Evolutionary conservation across 371 early-diverging fungal genomes (phyloP).

Genomic region (Conidiobolus incongruus): DNA sequence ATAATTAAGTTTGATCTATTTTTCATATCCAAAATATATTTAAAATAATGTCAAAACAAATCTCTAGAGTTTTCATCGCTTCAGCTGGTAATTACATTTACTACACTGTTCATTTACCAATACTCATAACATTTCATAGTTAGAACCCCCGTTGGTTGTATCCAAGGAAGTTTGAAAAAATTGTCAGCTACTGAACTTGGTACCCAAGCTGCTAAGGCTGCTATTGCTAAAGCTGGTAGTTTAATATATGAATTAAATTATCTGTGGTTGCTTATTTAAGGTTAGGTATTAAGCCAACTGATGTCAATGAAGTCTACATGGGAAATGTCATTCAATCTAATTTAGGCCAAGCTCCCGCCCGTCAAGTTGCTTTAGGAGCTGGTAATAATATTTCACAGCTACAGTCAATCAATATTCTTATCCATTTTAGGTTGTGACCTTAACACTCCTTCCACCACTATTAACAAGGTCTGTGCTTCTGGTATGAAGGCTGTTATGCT

Average conservation of each 20-base stretch:
- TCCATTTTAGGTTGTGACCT: slow-evolving; percentile 41
- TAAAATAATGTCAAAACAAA: not conserved
- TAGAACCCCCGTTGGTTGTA: slow-evolving; percentile 54
- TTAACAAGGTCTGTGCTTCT: slow-evolving; percentile 89
- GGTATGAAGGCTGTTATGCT: slow-evolving; percentile 76
- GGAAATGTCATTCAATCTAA: slow-evolving; percentile 75
- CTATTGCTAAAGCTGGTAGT: slow-evolving; percentile 32
- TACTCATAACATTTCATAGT: slow-evolving; percentile 12
- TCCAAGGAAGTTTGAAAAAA: slow-evolving; percentile 39
- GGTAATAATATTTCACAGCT: slow-evolving; percentile 10
- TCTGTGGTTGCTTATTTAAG: not conserved
- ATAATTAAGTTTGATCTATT: too few relatives aligned
- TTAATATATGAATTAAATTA: not conserved
- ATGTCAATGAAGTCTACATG: slow-evolving; percentile 73
- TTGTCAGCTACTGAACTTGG: slow-evolving; percentile 42
- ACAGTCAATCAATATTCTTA: not conserved
- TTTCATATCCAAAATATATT: too few relatives aligned
- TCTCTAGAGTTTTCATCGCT: slow-evolving; percentile 1
- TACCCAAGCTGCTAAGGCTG: slow-evolving; percentile 42
- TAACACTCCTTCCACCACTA: slow-evolving; percentile 60
- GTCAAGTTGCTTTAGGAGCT: slow-evolving; percentile 55
- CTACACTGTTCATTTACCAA: not conserved
- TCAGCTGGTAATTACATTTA: not conserved
- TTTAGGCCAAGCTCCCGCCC: slow-evolving; percentile 67
- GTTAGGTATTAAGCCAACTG: slow-evolving; percentile 28